These are phyloP conservation scores for Phanerochaete carnosa DNA, from an alignment of 768 basidiomycete genomes.

Conservation along the genomic window DNA sequence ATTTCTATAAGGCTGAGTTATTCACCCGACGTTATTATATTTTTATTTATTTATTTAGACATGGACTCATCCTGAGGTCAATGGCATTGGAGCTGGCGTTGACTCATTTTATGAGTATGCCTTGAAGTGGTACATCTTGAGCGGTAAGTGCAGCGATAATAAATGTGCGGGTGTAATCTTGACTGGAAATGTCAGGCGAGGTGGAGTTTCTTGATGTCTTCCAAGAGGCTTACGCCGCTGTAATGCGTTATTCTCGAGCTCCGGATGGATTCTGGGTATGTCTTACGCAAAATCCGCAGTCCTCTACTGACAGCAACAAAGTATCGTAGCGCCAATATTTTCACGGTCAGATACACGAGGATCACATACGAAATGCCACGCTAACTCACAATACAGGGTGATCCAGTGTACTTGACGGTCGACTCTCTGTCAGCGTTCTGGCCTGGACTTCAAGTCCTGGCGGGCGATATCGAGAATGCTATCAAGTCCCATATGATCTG, in stretches of 20 bases:
- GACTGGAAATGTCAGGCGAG: constrained; percentile 24
- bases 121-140: constrained; percentile 87
- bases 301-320: constrained; percentile 27
- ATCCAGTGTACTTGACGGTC: constrained; percentile 71
- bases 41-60: constrained; percentile 44
- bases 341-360: constrained; percentile 19
- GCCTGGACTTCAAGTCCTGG: constrained; percentile 91
- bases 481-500: constrained; percentile 90
- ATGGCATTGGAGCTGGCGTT: constrained; percentile 88
- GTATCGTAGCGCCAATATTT: constrained; percentile 85
- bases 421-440: constrained; percentile 97
- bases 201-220: constrained; percentile 37
- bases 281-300: background rate
- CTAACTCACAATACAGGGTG: constrained; percentile 48
- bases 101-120: constrained; percentile 97
- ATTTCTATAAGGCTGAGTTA: background rate
- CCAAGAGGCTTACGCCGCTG: constrained; percentile 33
- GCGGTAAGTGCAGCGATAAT: constrained; percentile 42
- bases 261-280: constrained; percentile 86
- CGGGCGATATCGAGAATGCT: constrained; percentile 84
- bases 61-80: constrained; percentile 76
- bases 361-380: background rate
- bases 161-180: background rate
- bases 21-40: background rate
- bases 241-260: constrained; percentile 80